Conservation (phyloP, 1,284 basidiomycete genomes). For the Rhodotorula sp. region DNA sequence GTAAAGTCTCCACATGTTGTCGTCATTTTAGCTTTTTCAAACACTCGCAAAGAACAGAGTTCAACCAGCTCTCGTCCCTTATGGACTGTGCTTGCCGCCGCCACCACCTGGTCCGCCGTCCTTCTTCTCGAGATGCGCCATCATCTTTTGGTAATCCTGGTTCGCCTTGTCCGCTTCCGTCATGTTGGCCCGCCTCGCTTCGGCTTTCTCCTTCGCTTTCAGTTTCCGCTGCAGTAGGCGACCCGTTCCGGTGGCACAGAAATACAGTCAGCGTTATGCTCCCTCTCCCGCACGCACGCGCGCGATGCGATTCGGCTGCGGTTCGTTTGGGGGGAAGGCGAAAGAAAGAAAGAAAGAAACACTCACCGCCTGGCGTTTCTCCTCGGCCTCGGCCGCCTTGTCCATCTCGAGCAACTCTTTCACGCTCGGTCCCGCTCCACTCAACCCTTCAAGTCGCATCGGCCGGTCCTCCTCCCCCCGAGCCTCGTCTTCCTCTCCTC, state of each 20-base stretch:
- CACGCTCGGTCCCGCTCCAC: constrained; percentile 19
- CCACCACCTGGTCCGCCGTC: neutral
- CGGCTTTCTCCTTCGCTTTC: constrained; percentile 17
- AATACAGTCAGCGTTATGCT: too few species aligned
- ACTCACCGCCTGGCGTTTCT: constrained; percentile 31
- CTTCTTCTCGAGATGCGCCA: constrained; percentile 20
- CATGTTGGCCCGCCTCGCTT: constrained; percentile 18
- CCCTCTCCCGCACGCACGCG: too few species aligned
- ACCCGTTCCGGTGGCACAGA: too few species aligned
- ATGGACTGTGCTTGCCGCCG: neutral
- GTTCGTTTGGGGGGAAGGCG: too few species aligned
- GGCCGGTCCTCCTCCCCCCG: neutral
- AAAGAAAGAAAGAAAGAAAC: too few species aligned
- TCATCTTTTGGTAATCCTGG: constrained; percentile 22
- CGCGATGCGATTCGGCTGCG: too few species aligned
- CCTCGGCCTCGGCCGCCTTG: constrained; percentile 32
- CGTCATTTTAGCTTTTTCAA: neutral
- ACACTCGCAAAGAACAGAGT: neutral
- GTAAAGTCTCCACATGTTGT: neutral
- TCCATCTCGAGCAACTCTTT: constrained; percentile 39
- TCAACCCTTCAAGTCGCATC: constrained; percentile 26
- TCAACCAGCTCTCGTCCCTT: neutral
- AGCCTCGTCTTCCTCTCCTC: neutral
- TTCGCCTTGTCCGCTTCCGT: constrained; percentile 21
- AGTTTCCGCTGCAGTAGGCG: constrained; percentile 10